Percentiles rank a stretch among this genome's conserved stretches.
These are phyloP conservation scores for Eimeria sp. DNA, from an alignment of 169 alveolate species.

Conservation along the genomic window DNA sequence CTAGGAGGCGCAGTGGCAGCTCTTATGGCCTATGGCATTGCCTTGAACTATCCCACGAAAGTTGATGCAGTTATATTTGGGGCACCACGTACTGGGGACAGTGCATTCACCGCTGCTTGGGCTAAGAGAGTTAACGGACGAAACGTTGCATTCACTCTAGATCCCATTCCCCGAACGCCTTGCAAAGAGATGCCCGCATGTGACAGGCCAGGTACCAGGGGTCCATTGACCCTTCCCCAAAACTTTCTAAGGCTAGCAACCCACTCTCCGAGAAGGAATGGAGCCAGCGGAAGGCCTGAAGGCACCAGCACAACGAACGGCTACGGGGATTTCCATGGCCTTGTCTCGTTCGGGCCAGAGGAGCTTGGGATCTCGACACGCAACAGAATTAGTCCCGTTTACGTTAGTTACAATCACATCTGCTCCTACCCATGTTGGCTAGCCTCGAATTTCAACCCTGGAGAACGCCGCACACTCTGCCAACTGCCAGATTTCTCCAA, in stretches of 20 bases:
- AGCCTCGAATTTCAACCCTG: slow-evolving; percentile 64
- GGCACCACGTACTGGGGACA: slow-evolving; percentile 82
- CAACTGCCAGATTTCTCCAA: slow-evolving; percentile 45
- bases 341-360: slow-evolving; percentile 66
- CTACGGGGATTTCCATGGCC: slow-evolving; percentile 69
- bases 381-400: slow-evolving; percentile 51
- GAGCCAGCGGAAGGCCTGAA: slow-evolving; percentile 53
- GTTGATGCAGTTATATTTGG: slow-evolving; percentile 81
- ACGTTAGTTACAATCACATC: slow-evolving; percentile 75
- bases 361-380: slow-evolving; percentile 67
- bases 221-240: slow-evolving; percentile 52
- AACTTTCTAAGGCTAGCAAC: slow-evolving; percentile 37
- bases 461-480: slow-evolving; percentile 66
- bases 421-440: slow-evolving; percentile 83
- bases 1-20: slow-evolving; percentile 82
- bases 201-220: slow-evolving; percentile 59
- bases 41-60: slow-evolving; percentile 42
- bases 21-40: slow-evolving; percentile 75
- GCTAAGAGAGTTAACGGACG: slow-evolving; percentile 79
- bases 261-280: slow-evolving; percentile 48
- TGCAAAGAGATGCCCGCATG: slow-evolving; percentile 80
- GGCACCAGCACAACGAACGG: slow-evolving; percentile 44
- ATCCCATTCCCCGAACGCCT: slow-evolving; percentile 67
- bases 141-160: slow-evolving; percentile 39
- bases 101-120: slow-evolving; percentile 70